Evolutionary conservation across 495 filamentous ascomycete genomes (phyloP).

Genomic region (Xylaria venustula): DNA sequence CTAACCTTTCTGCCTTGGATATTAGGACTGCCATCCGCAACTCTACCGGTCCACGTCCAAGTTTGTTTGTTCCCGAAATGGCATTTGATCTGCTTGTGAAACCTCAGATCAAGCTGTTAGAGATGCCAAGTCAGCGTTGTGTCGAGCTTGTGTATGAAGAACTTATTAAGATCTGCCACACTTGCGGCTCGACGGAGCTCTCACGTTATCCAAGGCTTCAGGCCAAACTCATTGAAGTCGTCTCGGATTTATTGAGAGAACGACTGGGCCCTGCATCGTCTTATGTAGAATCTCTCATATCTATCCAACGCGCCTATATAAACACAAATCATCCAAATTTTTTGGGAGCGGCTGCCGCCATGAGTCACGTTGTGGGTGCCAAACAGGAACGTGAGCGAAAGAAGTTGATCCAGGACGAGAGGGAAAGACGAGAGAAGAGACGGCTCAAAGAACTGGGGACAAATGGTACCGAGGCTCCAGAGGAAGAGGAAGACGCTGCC

Average conservation of each 20-base stretch:
- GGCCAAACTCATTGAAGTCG: conserved; percentile 96
- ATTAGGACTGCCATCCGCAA: conserved; percentile 98
- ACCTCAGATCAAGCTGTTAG: conserved; percentile 95
- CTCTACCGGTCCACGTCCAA: conserved; percentile 93
- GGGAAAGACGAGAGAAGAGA: conserved; percentile 77
- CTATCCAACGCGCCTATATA: conserved; percentile 97
- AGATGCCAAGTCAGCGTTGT: conserved; percentile 92
- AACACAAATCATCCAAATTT: conserved; percentile 99
- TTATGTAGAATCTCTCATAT: conserved; percentile 95
- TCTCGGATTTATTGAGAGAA: conserved; percentile 93
- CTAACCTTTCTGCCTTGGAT: conserved; percentile 91
- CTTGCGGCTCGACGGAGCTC: conserved; percentile 92
- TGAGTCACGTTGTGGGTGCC: conserved; percentile 91
- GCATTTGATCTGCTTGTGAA: conserved; percentile 98
- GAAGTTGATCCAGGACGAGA: conserved; percentile 73
- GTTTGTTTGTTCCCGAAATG: conserved; percentile 94
- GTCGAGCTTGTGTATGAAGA: conserved; percentile 99
- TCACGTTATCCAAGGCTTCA: conserved; percentile 90
- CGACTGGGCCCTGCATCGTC: conserved; percentile 80
- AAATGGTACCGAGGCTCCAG: conserved; percentile 71
- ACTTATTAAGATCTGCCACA: conserved; percentile 98
- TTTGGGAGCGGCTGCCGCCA: conserved; percentile 93
- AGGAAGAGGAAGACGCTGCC: conserved; percentile 70
- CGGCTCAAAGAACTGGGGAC: conserved; percentile 75
- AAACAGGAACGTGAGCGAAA: conserved; percentile 93